Percentiles rank a stretch among this genome's conserved stretches.
Conservation (phyloP, 2,329 filamentous ascomycete genomes). For the Paraconiothyrium brasiliense region DNA sequence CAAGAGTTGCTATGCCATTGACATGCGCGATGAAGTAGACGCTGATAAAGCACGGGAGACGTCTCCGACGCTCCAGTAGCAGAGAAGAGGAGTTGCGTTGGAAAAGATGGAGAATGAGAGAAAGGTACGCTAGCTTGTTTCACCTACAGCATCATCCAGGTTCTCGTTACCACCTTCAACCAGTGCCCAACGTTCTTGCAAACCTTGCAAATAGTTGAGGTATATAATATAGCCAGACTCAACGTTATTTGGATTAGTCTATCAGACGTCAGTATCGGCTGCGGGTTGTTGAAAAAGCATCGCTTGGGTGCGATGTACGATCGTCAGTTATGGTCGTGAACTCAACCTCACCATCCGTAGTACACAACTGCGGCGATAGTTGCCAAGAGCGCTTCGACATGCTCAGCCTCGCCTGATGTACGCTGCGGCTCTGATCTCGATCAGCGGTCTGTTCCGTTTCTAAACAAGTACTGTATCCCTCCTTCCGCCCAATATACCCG, state of each 20-base stretch:
- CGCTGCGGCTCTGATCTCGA: constrained; percentile 1
- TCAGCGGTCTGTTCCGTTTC: constrained; percentile 10
- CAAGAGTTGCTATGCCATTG: no score
- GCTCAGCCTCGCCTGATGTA: constrained; percentile 1
- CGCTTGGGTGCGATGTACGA: background rate
- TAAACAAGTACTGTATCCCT: constrained; percentile 5
- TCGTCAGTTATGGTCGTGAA: background rate
- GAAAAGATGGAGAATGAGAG: no score
- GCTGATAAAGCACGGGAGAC: no score
- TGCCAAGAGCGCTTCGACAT: background rate
- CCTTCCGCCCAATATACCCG: constrained; percentile 9
- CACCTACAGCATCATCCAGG: no score
- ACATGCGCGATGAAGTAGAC: no score
- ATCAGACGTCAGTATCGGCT: background rate
- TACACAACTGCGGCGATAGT: background rate
- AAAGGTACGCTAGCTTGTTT: no score
- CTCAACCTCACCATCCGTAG: background rate
- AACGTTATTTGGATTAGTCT: background rate
- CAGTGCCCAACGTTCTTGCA: background rate
- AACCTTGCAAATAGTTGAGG: background rate
- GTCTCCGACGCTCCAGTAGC: no score
- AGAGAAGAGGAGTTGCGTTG: no score
- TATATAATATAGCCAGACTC: background rate
- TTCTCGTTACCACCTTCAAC: background rate
- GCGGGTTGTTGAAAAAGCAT: background rate